A percentile compares a stretch with the other conserved stretches of the same genome.
phyloP scores from a whole-genome alignment of 1,284 basidiomycete species.

The Termitomyces sp. region DNA sequence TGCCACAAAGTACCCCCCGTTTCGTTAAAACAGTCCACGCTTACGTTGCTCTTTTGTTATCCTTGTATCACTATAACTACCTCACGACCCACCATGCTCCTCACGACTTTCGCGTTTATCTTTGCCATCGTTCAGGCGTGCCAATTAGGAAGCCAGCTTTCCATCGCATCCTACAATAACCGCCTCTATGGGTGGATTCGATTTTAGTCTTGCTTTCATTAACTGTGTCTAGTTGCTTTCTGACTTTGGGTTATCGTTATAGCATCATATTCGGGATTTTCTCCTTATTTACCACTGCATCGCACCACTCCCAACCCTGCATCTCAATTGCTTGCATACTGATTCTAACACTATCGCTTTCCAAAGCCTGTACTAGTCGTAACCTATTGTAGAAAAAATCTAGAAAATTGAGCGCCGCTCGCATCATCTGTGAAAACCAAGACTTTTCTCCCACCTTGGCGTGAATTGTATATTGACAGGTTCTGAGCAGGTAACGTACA shows the following conservation, averaged over 20 bases:
- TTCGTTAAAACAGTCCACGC: neutral
- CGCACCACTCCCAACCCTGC: constrained; percentile 1
- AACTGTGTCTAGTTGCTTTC: constrained; percentile 12
- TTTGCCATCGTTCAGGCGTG: neutral
- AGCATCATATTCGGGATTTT: constrained; percentile 15
- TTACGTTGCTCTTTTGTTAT: constrained; percentile 10
- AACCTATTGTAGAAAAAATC: constrained; percentile 5
- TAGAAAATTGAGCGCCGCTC: constrained; percentile 2
- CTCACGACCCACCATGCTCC: constrained; percentile 5
- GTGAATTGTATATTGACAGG: neutral
- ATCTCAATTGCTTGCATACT: constrained; percentile 10
- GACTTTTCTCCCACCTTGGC: neutral
- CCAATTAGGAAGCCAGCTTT: neutral
- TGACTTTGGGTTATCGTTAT: constrained; percentile 17
- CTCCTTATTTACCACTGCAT: neutral
- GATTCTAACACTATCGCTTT: constrained; percentile 15
- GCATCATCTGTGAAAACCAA: neutral
- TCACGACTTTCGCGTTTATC: neutral
- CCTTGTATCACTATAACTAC: constrained; percentile 18
- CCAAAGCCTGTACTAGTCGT: constrained; percentile 3
- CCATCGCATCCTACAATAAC: neutral
- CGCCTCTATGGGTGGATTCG: neutral
- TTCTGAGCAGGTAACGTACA: constrained; percentile 2
- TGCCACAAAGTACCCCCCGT: constrained; percentile 8
- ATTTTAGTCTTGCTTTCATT: constrained; percentile 10